Percentiles rank a stretch among this genome's conserved stretches.
These are phyloP conservation scores for Cadophora sp. DNA, from an alignment of 2,329 filamentous ascomycete species.

Conservation along the genomic window DNA sequence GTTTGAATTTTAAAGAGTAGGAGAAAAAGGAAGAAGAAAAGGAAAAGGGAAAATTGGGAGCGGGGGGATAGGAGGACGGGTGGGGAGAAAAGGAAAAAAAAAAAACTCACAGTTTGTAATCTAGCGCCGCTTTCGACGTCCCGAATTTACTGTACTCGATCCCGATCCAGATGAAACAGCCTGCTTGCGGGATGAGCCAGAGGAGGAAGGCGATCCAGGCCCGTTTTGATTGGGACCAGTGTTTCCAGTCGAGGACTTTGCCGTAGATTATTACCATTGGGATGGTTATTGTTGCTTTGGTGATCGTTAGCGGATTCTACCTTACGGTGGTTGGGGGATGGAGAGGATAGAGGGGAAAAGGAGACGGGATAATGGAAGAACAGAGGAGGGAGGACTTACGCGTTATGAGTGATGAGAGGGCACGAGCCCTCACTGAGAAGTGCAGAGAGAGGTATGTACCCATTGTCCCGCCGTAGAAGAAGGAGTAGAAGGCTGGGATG, in stretches of 20 bases:
- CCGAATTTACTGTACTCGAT: slow-evolving; percentile 34
- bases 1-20: too few relatives aligned
- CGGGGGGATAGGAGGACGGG: too few relatives aligned
- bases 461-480: slow-evolving; percentile 50
- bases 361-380: too few relatives aligned
- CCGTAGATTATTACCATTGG: slow-evolving; percentile 33
- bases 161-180: slow-evolving; percentile 46
- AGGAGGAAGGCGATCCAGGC: slow-evolving; percentile 43
- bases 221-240: slow-evolving; percentile 42
- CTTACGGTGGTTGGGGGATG: too few relatives aligned
- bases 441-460: slow-evolving; percentile 60
- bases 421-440: slow-evolving; percentile 72
- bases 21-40: too few relatives aligned
- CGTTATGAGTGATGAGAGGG: slow-evolving; percentile 53
- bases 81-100: too few relatives aligned
- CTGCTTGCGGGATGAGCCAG: slow-evolving; percentile 43
- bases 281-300: slow-evolving; percentile 23
- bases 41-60: too few relatives aligned
- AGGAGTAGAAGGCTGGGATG: slow-evolving; percentile 48
- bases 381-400: slow-evolving; percentile 34
- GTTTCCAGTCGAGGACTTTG: slow-evolving; percentile 40
- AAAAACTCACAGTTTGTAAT: slow-evolving; percentile 28
- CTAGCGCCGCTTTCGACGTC: slow-evolving; percentile 22
- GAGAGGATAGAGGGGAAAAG: too few relatives aligned
- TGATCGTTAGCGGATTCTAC: not conserved